Evolutionary conservation across 345 rosid species (phyloP).

Genomic region (Lepidium africanum): DNA sequence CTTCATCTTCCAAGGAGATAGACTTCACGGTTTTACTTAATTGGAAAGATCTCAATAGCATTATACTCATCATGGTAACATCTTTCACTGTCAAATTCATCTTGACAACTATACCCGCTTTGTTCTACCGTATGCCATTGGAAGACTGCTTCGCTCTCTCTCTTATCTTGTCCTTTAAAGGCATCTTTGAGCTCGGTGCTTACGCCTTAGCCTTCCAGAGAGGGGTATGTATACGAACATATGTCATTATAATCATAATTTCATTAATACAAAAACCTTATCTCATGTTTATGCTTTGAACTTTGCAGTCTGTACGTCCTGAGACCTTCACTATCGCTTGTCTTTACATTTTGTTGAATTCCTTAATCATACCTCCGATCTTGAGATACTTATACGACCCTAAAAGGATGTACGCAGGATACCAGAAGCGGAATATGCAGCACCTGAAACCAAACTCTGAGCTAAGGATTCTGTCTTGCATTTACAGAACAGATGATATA

Average conservation of each 20-base stretch:
- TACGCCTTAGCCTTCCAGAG: conserved; percentile 10
- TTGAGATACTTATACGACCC: conserved; percentile 42
- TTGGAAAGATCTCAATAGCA: conserved; percentile 3
- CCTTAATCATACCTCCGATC: conserved; percentile 32
- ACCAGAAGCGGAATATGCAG: conserved; percentile 37
- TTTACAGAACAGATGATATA: conserved; percentile 41
- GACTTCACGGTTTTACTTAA: neutral
- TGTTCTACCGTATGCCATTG: conserved; percentile 35
- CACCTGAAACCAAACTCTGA: conserved; percentile 24
- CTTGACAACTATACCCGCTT: conserved; percentile 30
- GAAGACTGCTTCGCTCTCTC: conserved; percentile 40
- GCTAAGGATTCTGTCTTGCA: conserved; percentile 39
- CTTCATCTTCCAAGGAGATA: conserved; percentile 16
- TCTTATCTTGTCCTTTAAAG: conserved; percentile 43
- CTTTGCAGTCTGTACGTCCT: conserved; percentile 24
- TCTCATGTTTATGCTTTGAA: conserved; percentile 7
- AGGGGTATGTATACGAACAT: conserved; percentile 22
- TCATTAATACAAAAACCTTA: neutral
- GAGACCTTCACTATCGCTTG: conserved; percentile 21
- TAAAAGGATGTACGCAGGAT: conserved; percentile 41
- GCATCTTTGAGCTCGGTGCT: conserved; percentile 36
- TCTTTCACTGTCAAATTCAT: conserved; percentile 29
- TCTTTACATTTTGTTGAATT: conserved; percentile 10
- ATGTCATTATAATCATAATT: neutral
- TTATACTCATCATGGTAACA: neutral